phyloP scores from a whole-genome alignment of 1,284 basidiomycete species.

The Xerocomus minutiporus region DNA sequence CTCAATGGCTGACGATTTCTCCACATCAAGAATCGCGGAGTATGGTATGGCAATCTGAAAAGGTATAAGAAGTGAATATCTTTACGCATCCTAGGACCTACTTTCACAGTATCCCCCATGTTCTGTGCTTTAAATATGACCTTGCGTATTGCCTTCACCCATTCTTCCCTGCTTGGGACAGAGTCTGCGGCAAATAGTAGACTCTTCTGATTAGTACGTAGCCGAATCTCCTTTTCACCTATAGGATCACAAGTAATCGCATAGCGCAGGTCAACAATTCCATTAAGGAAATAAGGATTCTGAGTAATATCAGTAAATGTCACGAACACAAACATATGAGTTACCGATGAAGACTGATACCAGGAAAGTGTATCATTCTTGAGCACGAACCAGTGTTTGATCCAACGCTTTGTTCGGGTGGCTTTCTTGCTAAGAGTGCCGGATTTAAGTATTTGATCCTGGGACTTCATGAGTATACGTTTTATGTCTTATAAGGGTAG shows the following conservation, averaged over 20 bases:
- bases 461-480: slow-evolving; percentile 12
- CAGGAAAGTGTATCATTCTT: slow-evolving; percentile 92
- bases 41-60: slow-evolving; percentile 89
- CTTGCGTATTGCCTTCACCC: slow-evolving; percentile 90
- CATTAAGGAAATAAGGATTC: slow-evolving; percentile 97
- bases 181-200: slow-evolving; percentile 77
- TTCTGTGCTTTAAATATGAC: slow-evolving; percentile 95
- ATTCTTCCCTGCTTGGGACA: slow-evolving; percentile 77
- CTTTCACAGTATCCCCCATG: slow-evolving; percentile 91
- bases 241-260: slow-evolving; percentile 81
- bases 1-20: slow-evolving; percentile 83
- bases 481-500: slow-evolving; percentile 12
- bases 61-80: slow-evolving; percentile 11
- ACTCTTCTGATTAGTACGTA: slow-evolving; percentile 77
- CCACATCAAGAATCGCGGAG: slow-evolving; percentile 82
- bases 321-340: slow-evolving; percentile 9
- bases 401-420: slow-evolving; percentile 81
- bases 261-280: slow-evolving; percentile 90
- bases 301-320: slow-evolving; percentile 29
- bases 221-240: slow-evolving; percentile 69
- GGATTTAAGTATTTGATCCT: slow-evolving; percentile 87
- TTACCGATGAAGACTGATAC: slow-evolving; percentile 88
- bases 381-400: slow-evolving; percentile 90
- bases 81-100: slow-evolving; percentile 26
- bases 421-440: slow-evolving; percentile 82